These are phyloP conservation scores for Ambrosia trifida DNA, from an alignment of 129 eudicot species.

Conservation along the genomic window DNA sequence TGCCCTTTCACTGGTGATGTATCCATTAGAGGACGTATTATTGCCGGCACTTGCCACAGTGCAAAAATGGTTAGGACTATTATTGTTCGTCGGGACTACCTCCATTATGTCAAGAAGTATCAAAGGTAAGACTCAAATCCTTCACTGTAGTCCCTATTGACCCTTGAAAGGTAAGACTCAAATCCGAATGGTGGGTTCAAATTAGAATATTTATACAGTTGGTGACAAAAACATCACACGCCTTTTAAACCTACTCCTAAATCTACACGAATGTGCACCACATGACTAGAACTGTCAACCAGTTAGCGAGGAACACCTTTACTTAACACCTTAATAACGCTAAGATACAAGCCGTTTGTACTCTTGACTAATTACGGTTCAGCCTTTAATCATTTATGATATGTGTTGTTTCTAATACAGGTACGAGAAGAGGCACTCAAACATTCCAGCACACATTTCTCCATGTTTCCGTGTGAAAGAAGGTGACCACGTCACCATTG, in stretches of 20 bases:
- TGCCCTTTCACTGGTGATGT: constrained; percentile 25
- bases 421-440: constrained; percentile 47
- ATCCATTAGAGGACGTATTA: constrained; percentile 39
- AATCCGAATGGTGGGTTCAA: too few species aligned
- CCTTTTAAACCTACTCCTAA: too few species aligned
- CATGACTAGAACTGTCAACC: too few species aligned
- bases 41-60: constrained; percentile 46
- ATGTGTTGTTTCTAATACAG: not conserved
- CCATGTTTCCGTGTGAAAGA: constrained; percentile 50
- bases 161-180: too few species aligned
- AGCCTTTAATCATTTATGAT: not conserved
- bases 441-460: constrained; percentile 46
- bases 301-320: too few species aligned
- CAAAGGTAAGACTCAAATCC: not conserved
- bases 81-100: constrained; percentile 33
- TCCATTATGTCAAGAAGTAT: constrained; percentile 13
- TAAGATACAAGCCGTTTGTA: too few species aligned
- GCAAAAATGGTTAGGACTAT: constrained; percentile 48
- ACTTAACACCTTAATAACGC: too few species aligned
- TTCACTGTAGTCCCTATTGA: too few species aligned
- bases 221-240: too few species aligned
- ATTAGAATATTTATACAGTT: too few species aligned
- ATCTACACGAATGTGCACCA: too few species aligned
- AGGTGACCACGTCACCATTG: constrained; percentile 42
- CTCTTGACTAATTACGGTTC: not conserved